Evolutionary conservation across 192 early-diverging fungal species (phyloP).

Genomic region (Coemansia sp.): DNA sequence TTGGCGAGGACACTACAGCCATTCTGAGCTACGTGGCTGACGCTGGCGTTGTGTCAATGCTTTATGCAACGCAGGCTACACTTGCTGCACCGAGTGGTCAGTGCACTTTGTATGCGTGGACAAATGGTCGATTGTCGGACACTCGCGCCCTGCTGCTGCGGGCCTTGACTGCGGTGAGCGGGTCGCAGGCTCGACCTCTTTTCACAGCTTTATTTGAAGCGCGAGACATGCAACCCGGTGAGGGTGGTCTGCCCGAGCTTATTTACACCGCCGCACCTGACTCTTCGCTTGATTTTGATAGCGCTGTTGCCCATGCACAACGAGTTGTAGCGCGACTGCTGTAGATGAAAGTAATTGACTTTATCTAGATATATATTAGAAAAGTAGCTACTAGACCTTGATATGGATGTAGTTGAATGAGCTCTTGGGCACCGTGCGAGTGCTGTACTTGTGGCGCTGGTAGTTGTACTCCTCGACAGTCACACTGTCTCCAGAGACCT

Average conservation of each 20-base stretch:
- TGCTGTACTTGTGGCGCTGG: slow-evolving; percentile 8
- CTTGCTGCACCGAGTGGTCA: slow-evolving; percentile 30
- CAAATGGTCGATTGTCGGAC: slow-evolving; percentile 5
- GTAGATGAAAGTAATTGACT: neutral
- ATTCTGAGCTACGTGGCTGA: slow-evolving; percentile 15
- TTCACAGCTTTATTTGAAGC: slow-evolving; percentile 18
- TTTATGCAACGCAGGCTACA: slow-evolving; percentile 35
- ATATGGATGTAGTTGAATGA: slow-evolving; percentile 34
- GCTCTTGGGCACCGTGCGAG: slow-evolving; percentile 30
- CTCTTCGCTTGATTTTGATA: slow-evolving; percentile 24
- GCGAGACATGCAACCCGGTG: slow-evolving; percentile 7
- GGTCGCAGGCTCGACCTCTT: slow-evolving; percentile 1
- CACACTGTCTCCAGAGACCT: slow-evolving; percentile 19
- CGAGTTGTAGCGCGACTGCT: neutral
- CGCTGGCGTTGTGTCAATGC: slow-evolving; percentile 16
- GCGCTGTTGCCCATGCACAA: slow-evolving; percentile 11
- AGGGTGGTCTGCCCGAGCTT: neutral
- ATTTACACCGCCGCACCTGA: slow-evolving; percentile 12
- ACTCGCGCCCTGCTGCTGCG: slow-evolving; percentile 3
- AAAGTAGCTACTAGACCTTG: slow-evolving; percentile 11
- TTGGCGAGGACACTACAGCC: slow-evolving; percentile 34
- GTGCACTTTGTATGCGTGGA: slow-evolving; percentile 27
- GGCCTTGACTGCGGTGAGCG: slow-evolving; percentile 9
- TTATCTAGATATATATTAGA: too few species aligned
- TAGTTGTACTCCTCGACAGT: slow-evolving; percentile 46